Evolutionary conservation across 1,284 basidiomycete genomes (phyloP), one percentile per base, ranked within the genome.

Genomic region (Sanghuangporus weigelae): DNA sequence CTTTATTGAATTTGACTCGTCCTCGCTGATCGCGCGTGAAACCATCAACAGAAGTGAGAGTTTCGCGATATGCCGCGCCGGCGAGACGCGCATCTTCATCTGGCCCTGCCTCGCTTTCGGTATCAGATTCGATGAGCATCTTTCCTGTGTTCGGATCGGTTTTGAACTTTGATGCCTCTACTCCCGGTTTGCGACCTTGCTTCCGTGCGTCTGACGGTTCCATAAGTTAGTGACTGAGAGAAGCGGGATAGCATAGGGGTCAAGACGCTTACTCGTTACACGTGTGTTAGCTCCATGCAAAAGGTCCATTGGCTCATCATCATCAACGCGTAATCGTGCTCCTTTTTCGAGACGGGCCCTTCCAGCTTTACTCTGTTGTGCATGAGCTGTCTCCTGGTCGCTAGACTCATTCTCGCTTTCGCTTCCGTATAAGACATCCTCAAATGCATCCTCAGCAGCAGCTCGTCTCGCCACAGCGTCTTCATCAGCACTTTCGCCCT

Each of bases 231-330:
- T 63, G 40, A 56, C 57, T 62, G 50, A 63, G 62, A 57, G 12
- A 2, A 46, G 60, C 26, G 46, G 60, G 36, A 50, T 35, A 14
- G 65, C 44, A 14, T 58, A 56, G 48, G 21, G 26, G 16, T 19
- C 49, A 60, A 59, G 10, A 42, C 42, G 76, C 89, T 67, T 72
- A 93, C 93, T 86, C 4, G 89, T 90, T 19, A 96, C 79, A 57
- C 87, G 84, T 38, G 90, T 84, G 16, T 89, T 89, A 73, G 89
- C 82, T 65, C 95, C 91, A 64, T 94, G 88, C 6, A 99, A 79
- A 62, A 99, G 81, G 78, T 99, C 96, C 87, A 98, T 93, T 1
- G 97, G 96, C 69, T 96, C 90, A 71, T 98, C 94, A 63, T 94
- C 90, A 73, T 98, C 96, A 68, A 93, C 79, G 44, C 92, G 85